A percentile compares a stretch with the other conserved stretches of the same genome.
These are phyloP conservation scores for Diaporthe ampelina DNA, from an alignment of 2,329 filamentous ascomycete species.

Conservation along the genomic window DNA sequence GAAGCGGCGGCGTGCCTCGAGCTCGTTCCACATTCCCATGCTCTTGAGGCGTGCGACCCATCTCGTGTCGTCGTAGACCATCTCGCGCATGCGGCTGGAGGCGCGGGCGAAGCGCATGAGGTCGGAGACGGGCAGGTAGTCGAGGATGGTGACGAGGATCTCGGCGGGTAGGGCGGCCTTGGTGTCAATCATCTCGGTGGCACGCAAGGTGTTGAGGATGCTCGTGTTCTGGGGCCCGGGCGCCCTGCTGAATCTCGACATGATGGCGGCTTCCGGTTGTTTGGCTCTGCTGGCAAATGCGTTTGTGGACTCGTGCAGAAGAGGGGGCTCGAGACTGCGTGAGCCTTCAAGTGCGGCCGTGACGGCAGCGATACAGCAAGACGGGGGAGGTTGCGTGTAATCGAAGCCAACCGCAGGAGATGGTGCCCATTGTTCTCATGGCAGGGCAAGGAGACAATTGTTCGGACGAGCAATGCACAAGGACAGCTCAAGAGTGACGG, in stretches of 20 bases:
- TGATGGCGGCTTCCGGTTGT: conserved; percentile 44
- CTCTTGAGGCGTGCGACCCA: conserved; percentile 89
- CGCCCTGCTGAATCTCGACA: conserved; percentile 61
- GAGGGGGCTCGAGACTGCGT: background rate
- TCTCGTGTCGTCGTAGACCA: conserved; percentile 98
- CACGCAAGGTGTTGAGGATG: conserved; percentile 83
- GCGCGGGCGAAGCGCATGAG: conserved; percentile 87
- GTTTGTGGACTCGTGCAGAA: background rate
- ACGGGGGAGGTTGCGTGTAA: background rate
- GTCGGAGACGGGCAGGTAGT: conserved; percentile 88
- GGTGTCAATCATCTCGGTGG: conserved; percentile 82
- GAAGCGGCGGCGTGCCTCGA: conserved; percentile 83
- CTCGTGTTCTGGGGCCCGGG: conserved; percentile 56
- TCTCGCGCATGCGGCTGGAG: conserved; percentile 90
- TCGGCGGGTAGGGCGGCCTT: conserved; percentile 91
- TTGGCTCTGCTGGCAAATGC: background rate
- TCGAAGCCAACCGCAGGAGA: conserved; percentile 12
- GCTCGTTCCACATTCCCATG: conserved; percentile 94
- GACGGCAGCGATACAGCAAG: background rate
- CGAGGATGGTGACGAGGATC: conserved; percentile 88
- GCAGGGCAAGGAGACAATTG: conserved; percentile 10
- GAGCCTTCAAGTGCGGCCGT: conserved; percentile 5
- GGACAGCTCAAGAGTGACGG: conserved; percentile 3
- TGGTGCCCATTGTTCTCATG: conserved; percentile 31
- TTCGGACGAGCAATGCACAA: background rate